Percentiles rank a stretch among this genome's conserved stretches.
Conservation (phyloP, 2,329 filamentous ascomycete species). For the Penicillium sp. region DNA sequence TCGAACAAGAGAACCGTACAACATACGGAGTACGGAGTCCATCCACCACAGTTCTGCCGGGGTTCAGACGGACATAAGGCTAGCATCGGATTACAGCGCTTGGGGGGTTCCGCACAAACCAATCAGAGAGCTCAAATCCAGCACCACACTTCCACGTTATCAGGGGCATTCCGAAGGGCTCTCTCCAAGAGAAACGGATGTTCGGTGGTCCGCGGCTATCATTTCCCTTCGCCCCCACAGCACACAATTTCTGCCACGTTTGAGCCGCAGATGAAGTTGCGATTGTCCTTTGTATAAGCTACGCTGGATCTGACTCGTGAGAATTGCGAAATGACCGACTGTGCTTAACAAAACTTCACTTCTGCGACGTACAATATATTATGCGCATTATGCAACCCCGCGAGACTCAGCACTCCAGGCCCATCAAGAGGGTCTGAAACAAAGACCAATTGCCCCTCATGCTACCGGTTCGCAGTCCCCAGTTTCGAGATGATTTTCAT, state of each 20-base stretch:
- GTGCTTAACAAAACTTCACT: neutral
- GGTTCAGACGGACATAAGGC: neutral
- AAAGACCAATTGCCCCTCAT: neutral
- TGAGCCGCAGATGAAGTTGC: neutral
- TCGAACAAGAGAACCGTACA: neutral
- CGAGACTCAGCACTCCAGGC: neutral
- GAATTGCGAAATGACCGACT: neutral
- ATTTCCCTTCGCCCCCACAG: neutral
- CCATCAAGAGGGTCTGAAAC: neutral
- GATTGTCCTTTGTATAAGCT: neutral
- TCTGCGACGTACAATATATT: neutral
- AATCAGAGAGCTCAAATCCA: neutral
- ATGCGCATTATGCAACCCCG: neutral
- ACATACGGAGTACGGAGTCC: neutral
- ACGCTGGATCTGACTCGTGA: neutral
- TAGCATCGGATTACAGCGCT: constrained; percentile 3
- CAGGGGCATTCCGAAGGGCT: neutral
- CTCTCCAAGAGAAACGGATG: constrained; percentile 2
- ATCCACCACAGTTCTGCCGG: neutral
- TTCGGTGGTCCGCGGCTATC: constrained; percentile 9
- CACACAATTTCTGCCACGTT: neutral
- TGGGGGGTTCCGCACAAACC: neutral
- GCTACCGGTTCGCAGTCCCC: constrained; percentile 2
- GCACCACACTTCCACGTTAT: neutral
- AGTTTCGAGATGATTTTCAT: constrained; percentile 11